Evolutionary conservation across 768 basidiomycete species (phyloP).

Genomic region (Suillus brevipes): DNA sequence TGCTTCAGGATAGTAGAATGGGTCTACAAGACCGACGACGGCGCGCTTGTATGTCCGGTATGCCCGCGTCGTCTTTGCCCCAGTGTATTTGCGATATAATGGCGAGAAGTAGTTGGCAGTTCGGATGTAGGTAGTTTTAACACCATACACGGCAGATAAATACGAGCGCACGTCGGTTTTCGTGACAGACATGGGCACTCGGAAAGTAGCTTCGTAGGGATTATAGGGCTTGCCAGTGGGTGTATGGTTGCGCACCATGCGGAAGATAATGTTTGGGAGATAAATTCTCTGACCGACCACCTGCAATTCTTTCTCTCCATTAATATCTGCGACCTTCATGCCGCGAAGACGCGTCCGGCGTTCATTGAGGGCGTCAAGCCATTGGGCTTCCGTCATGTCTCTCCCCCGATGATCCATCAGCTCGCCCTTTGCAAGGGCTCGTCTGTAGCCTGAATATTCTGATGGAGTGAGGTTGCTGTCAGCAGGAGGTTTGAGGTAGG

Average conservation of each 20-base stretch:
- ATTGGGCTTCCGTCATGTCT: slow-evolving; percentile 52
- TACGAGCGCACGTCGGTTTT: slow-evolving; percentile 92
- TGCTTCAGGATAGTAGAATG: slow-evolving; percentile 89
- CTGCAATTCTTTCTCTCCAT: slow-evolving; percentile 44
- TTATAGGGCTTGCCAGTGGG: slow-evolving; percentile 80
- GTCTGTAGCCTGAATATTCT: slow-evolving; percentile 61
- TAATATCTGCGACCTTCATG: slow-evolving; percentile 42
- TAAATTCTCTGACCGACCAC: slow-evolving; percentile 83
- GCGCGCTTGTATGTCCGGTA: slow-evolving; percentile 84
- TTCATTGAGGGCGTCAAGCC: slow-evolving; percentile 56
- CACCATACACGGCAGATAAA: slow-evolving; percentile 80
- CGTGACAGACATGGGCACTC: slow-evolving; percentile 83
- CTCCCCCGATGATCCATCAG: slow-evolving; percentile 39
- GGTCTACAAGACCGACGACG: slow-evolving; percentile 86
- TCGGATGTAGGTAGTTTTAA: slow-evolving; percentile 89
- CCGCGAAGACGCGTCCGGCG: slow-evolving; percentile 71
- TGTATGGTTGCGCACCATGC: slow-evolving; percentile 82
- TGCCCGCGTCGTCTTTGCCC: slow-evolving; percentile 32
- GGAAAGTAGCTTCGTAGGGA: slow-evolving; percentile 93
- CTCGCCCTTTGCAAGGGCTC: slow-evolving; percentile 54
- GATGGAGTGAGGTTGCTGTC: slow-evolving; percentile 63
- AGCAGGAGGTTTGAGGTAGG: slow-evolving; percentile 36
- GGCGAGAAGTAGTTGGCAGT: slow-evolving; percentile 88
- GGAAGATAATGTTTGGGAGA: slow-evolving; percentile 85
- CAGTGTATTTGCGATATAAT: slow-evolving; percentile 31